Evolutionary conservation across 352 stramenopile genomes (phyloP).

Genomic region (Globisporangium ultimum): DNA sequence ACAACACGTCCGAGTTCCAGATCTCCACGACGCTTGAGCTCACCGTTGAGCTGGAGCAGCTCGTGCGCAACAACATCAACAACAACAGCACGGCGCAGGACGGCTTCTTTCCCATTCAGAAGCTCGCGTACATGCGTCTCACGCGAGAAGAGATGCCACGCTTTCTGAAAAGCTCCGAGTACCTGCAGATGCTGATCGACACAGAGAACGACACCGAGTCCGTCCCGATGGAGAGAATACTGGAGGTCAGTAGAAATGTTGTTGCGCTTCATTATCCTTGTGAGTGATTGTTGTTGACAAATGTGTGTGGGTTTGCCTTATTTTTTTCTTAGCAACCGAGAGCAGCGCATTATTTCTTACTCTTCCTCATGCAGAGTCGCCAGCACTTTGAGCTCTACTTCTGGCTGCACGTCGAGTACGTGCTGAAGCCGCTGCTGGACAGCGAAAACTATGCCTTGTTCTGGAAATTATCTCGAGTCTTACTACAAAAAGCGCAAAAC

Average conservation of each 20-base stretch:
- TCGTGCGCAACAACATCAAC: slow-evolving; percentile 72
- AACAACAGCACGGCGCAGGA: slow-evolving; percentile 43
- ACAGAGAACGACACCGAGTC: slow-evolving; percentile 72
- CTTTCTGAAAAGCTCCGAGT: slow-evolving; percentile 84
- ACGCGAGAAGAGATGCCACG: slow-evolving; percentile 77
- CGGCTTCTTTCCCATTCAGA: slow-evolving; percentile 83
- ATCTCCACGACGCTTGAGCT: slow-evolving; percentile 80
- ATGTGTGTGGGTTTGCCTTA: not conserved
- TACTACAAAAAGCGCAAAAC: slow-evolving; percentile 72
- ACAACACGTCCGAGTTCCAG: slow-evolving; percentile 76
- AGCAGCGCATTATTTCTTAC: slow-evolving; percentile 81
- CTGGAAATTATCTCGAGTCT: slow-evolving; percentile 59
- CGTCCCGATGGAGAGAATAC: slow-evolving; percentile 76
- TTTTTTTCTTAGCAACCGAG: slow-evolving; percentile 43
- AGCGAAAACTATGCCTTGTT: slow-evolving; percentile 46
- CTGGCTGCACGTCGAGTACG: slow-evolving; percentile 86
- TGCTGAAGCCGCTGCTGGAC: slow-evolving; percentile 70
- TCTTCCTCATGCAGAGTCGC: slow-evolving; percentile 85
- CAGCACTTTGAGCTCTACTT: slow-evolving; percentile 89
- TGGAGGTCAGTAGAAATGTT: slow-evolving; percentile 29
- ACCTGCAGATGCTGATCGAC: slow-evolving; percentile 81
- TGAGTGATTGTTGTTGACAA: not conserved
- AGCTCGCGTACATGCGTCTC: slow-evolving; percentile 81
- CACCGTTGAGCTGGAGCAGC: slow-evolving; percentile 66
- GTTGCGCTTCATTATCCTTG: too few relatives aligned